Evolutionary conservation across 2,329 filamentous ascomycete species (phyloP).

Genomic region (Akanthomyces muscarius): DNA sequence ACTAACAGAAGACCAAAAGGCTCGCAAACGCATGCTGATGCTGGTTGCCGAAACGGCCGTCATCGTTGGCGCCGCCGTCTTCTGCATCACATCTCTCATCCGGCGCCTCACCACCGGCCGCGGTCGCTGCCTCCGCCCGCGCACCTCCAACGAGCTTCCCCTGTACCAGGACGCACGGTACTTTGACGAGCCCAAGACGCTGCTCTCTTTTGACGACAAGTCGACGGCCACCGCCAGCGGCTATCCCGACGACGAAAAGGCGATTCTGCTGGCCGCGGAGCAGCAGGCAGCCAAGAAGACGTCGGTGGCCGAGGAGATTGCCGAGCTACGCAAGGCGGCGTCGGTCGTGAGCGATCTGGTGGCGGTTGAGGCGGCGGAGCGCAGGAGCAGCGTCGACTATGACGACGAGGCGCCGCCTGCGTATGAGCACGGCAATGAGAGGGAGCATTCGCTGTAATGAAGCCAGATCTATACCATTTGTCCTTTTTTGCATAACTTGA

Average conservation of each 20-base stretch:
- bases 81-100: constrained; percentile 21
- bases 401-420: constrained; percentile 22
- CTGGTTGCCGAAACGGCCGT: constrained; percentile 34
- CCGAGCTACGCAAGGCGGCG: constrained; percentile 35
- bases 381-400: constrained; percentile 5
- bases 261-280: neutral
- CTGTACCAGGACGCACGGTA: constrained; percentile 16
- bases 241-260: neutral
- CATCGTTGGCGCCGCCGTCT: constrained; percentile 33
- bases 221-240: neutral
- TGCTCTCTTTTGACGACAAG: neutral
- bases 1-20: neutral
- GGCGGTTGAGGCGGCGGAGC: constrained; percentile 30
- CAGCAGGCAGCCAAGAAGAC: neutral
- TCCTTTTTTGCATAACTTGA: neutral
- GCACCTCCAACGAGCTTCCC: neutral
- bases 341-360: constrained; percentile 38
- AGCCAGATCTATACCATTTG: neutral
- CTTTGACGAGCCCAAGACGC: constrained; percentile 17
- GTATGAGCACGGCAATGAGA: constrained; percentile 21
- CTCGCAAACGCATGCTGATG: constrained; percentile 7
- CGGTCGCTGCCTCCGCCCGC: constrained; percentile 14
- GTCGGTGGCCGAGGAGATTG: constrained; percentile 38
- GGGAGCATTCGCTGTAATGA: neutral
- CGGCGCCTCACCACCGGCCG: constrained; percentile 17